phyloP scores from a whole-genome alignment of 305 asterid genomes.

The Fraxinus nigra region DNA sequence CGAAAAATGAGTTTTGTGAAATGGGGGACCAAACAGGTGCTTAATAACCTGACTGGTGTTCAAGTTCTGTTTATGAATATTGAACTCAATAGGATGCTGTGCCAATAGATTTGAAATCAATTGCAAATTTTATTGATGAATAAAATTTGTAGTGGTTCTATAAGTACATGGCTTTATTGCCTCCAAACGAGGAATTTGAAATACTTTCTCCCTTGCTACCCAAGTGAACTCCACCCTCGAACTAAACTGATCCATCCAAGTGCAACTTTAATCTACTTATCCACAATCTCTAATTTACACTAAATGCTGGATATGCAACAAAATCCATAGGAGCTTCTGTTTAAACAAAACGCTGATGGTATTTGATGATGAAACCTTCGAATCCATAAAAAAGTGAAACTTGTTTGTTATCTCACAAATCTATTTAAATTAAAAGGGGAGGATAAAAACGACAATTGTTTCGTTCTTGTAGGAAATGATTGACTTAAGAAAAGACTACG shows the following conservation, averaged over 20 bases:
- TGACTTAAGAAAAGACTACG: not conserved
- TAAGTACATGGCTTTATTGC: not conserved
- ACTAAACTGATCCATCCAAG: not conserved
- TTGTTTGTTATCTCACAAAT: not conserved
- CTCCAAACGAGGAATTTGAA: not conserved
- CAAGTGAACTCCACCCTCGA: not conserved
- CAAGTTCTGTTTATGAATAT: not conserved
- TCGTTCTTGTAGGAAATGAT: not conserved
- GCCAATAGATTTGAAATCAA: not conserved
- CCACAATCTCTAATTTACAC: no score
- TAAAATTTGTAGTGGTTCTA: not conserved
- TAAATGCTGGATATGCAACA: not conserved
- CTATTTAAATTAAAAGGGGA: not conserved
- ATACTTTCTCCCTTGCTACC: not conserved
- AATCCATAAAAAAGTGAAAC: not conserved
- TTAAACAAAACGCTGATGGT: no score
- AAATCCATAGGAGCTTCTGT: no score
- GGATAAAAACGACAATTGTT: not conserved
- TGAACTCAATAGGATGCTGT: not conserved
- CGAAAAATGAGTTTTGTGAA: not conserved
- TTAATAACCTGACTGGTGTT: not conserved
- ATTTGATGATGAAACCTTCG: not conserved
- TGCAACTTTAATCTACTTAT: not conserved
- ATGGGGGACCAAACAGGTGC: not conserved
- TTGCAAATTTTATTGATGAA: not conserved